phyloP scores from a whole-genome alignment of 768 basidiomycete species.

The Phaffia australis region DNA sequence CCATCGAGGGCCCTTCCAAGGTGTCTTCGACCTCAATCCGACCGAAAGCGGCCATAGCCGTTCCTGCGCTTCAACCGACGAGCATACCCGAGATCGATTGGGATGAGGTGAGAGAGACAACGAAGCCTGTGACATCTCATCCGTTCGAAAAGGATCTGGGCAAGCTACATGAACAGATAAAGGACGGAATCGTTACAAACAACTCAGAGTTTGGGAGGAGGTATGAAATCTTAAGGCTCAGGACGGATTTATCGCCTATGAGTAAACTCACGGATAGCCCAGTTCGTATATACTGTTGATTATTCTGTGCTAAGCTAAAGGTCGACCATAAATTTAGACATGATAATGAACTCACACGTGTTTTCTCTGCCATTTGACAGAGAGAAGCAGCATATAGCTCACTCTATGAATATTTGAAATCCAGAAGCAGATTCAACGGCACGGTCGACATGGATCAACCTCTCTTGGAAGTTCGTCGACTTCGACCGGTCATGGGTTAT shows the following conservation, averaged over 20 bases:
- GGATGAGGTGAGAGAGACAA: conserved; percentile 12
- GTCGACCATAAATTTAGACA: neutral
- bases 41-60: neutral
- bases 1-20: neutral
- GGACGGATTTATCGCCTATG: conserved; percentile 14
- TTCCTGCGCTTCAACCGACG: no score
- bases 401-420: conserved; percentile 15
- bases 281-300: conserved; percentile 2
- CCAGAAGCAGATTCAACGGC: conserved; percentile 2
- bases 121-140: neutral
- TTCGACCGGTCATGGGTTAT: conserved; percentile 4
- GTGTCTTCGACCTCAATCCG: neutral
- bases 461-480: conserved; percentile 12
- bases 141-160: conserved; percentile 1
- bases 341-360: neutral
- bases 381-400: conserved; percentile 9
- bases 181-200: conserved; percentile 17
- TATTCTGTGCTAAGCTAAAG: neutral
- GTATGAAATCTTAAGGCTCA: conserved; percentile 1
- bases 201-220: conserved; percentile 18
- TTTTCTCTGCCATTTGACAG: neutral
- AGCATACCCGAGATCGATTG: conserved; percentile 9
- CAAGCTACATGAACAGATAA: neutral
- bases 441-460: conserved; percentile 3
- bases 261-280: conserved; percentile 18